A percentile compares a stretch with the other conserved stretches of the same genome.
phyloP scores from a whole-genome alignment of 768 basidiomycete species.

The Boletus patriciae region DNA sequence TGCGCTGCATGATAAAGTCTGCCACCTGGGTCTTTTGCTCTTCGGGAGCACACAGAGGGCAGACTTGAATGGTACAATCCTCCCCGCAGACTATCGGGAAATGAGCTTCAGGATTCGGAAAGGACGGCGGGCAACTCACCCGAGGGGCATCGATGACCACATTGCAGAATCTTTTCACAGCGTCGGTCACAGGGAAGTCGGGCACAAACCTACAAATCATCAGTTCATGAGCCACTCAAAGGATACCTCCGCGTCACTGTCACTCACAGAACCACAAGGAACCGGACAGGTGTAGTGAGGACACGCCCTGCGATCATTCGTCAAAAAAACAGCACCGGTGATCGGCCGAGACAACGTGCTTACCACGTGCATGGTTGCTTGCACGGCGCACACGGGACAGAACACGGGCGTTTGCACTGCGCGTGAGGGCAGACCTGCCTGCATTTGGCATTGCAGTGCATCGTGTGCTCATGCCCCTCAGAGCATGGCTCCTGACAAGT shows the following conservation, averaged over 20 bases:
- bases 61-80: constrained; percentile 54
- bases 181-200: constrained; percentile 62
- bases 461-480: constrained; percentile 48
- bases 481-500: constrained; percentile 51
- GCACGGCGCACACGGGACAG: constrained; percentile 59
- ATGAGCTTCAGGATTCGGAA: not conserved
- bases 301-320: constrained; percentile 44
- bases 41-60: constrained; percentile 48
- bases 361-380: constrained; percentile 60
- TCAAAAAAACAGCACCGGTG: constrained; percentile 1
- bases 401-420: constrained; percentile 49
- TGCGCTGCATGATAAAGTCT: constrained; percentile 57
- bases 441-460: constrained; percentile 46
- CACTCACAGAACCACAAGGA: constrained; percentile 66
- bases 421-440: constrained; percentile 57
- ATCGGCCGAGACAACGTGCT: constrained; percentile 6
- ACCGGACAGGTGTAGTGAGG: constrained; percentile 56
- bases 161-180: constrained; percentile 48
- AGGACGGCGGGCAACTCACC: constrained; percentile 37
- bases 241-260: not conserved
- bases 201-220: constrained; percentile 51
- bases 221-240: not conserved
- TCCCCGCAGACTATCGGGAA: constrained; percentile 61
- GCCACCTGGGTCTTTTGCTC: constrained; percentile 45
- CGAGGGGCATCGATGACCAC: constrained; percentile 69